Evolutionary conservation across 768 basidiomycete genomes (phyloP), one percentile per base, ranked within the genome.

Genomic region (Suillus bovinus): DNA sequence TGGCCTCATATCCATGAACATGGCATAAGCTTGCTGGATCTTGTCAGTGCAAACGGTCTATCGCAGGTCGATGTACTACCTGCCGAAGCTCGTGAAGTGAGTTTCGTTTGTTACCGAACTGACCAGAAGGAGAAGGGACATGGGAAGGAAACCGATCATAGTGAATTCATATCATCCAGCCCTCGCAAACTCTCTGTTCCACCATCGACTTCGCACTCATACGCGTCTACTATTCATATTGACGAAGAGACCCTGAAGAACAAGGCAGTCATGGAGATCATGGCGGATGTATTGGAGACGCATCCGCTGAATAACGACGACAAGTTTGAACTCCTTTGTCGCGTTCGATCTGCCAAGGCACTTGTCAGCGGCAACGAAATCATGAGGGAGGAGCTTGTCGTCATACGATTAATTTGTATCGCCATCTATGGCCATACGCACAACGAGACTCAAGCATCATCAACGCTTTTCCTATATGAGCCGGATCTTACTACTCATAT

Each of bases 401-500:
- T 86, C 63, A 82, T 92, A 49, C 86, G 96, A 62, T 83, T 98
- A 27, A 79, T 97, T 47, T 88, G 96, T 11, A 89, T 96, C 61
- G 91, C 94, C 27, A 91, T 96, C 52, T 98, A 93, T 70, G 91
- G 91, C 34, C 93, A 94, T 73, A 93, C 93, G 58, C 88, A 93
- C 70, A 72, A 81, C 49, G 96, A 99, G 75, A 81, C 82, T 42
- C 86, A 89, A 71, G 91, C 93, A 2, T 83, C 87, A 44, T 86
- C 90, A 5, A 85, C 89, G 9, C 81, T 99, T 47, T 96, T 99
- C 79, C 82, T 99, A 13, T 96, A 94, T 70, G 96, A 99, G 73
- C 96, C 96, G 8, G 96, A 97, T 69, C 81, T 99, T 58, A 88
- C 97, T 67, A 79, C 83, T 1, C 93, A 96, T 69, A 81, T 98